These are phyloP conservation scores for Trametes cinnabarina DNA, from an alignment of 768 basidiomycete species.

Conservation along the genomic window DNA sequence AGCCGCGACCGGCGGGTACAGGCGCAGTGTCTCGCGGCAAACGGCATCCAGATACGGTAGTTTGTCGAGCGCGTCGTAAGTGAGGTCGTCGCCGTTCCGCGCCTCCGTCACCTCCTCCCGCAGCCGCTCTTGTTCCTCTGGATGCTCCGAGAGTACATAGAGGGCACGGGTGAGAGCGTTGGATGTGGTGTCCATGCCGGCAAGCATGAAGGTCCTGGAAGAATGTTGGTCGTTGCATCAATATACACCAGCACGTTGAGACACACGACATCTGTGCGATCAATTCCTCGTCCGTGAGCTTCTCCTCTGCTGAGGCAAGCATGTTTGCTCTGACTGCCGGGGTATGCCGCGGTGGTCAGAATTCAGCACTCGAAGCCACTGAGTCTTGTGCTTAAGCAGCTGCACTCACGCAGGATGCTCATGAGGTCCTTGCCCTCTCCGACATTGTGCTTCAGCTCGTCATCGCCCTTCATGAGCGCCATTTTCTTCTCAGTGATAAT, in stretches of 20 bases:
- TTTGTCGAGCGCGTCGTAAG: conserved; percentile 15
- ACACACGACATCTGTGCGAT: conserved; percentile 33
- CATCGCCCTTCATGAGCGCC: conserved; percentile 35
- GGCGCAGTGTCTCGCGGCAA: conserved; percentile 49
- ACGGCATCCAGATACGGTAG: conserved; percentile 65
- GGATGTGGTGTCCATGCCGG: conserved; percentile 28
- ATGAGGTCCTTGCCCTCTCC: conserved; percentile 43
- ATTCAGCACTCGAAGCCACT: not conserved
- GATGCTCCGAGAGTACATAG: conserved; percentile 28
- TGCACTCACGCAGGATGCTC: conserved; percentile 24
- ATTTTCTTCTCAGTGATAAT: conserved; percentile 39
- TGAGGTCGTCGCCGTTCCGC: conserved; percentile 32
- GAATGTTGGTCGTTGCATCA: not conserved
- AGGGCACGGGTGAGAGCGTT: conserved; percentile 21
- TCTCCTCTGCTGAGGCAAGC: conserved; percentile 6
- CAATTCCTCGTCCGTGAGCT: conserved; percentile 31
- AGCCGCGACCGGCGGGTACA: not conserved
- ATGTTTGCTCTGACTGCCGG: conserved; percentile 16
- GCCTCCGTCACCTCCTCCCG: conserved; percentile 21
- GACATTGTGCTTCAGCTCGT: conserved; percentile 31
- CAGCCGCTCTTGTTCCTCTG: conserved; percentile 35
- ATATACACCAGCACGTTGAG: not conserved
- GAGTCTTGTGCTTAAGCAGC: too few relatives aligned
- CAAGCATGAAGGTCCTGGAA: conserved; percentile 21
- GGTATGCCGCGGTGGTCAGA: not conserved